Conservation (phyloP, 805 yeast species). For the Metschnikowia hibisci region DNA sequence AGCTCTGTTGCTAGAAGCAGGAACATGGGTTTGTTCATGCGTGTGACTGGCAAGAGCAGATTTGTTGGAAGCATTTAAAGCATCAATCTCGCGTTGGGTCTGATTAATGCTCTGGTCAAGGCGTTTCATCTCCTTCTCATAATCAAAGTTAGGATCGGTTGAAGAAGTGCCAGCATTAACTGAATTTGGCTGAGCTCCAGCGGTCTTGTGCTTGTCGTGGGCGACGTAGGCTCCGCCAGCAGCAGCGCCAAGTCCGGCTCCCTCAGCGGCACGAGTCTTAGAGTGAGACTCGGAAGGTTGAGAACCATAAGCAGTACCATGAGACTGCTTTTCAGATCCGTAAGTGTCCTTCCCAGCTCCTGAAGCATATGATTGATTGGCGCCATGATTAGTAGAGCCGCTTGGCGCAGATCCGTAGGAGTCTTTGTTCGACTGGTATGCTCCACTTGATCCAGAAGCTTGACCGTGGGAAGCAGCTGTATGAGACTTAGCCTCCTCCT, state of each 20-base stretch:
- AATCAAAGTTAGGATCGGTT: conserved; percentile 18
- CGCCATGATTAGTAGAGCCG: not conserved
- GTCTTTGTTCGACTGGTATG: not conserved
- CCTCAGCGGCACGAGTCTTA: not conserved
- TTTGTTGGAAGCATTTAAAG: conserved; percentile 5
- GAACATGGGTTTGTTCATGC: no score
- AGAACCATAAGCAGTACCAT: not conserved
- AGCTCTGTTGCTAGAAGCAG: not conserved
- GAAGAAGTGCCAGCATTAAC: conserved; percentile 12
- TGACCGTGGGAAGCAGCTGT: not conserved
- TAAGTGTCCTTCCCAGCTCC: not conserved
- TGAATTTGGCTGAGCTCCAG: conserved; percentile 8
- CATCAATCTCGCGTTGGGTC: conserved; percentile 25
- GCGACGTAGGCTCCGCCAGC: conserved; percentile 9
- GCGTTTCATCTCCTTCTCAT: conserved; percentile 21
- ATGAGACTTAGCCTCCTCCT: conserved; percentile 12
- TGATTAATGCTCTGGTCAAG: conserved; percentile 24
- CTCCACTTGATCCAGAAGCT: no score
- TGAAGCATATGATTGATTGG: not conserved
- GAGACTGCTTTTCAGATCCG: no score
- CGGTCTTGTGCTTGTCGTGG: not conserved
- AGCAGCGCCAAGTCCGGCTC: not conserved
- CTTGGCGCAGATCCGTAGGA: not conserved
- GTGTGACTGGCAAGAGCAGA: not conserved
- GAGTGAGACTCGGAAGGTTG: not conserved